Evolutionary conservation across 2,329 filamentous ascomycete genomes (phyloP).

Genomic region (Diaporthe ampelina): DNA sequence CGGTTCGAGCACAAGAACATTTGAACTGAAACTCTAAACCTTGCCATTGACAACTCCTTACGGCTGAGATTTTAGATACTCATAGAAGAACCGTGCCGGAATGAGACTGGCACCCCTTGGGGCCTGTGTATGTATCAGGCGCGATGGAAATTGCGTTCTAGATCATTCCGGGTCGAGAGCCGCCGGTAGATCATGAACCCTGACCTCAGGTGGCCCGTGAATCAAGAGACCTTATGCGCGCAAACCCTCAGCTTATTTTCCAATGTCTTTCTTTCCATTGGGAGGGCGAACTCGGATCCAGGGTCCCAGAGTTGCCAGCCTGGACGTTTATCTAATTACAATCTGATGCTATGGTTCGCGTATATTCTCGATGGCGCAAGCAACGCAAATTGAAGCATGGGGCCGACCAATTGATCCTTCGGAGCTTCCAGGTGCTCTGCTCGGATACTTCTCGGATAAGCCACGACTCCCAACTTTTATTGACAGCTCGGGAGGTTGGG

Average conservation of each 20-base stretch:
- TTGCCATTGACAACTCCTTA: background rate
- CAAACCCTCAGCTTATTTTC: background rate
- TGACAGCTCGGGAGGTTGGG: background rate
- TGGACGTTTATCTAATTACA: background rate
- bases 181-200: background rate
- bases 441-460: background rate
- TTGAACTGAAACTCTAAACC: too few species aligned
- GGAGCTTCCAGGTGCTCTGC: background rate
- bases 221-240: background rate
- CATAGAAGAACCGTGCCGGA: too few species aligned
- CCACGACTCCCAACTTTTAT: too few species aligned
- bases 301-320: constrained; percentile 4
- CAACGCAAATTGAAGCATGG: background rate
- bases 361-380: background rate
- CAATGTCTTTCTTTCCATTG: background rate
- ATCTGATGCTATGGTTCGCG: background rate
- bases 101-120: background rate
- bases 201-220: background rate
- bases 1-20: background rate
- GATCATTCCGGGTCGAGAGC: background rate
- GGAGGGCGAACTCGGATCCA: background rate
- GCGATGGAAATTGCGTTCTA: background rate
- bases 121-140: background rate
- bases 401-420: background rate
- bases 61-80: background rate